These are phyloP conservation scores for Aechmea fasciata DNA, from an alignment of 176 grass and related monocot species.

Conservation along the genomic window DNA sequence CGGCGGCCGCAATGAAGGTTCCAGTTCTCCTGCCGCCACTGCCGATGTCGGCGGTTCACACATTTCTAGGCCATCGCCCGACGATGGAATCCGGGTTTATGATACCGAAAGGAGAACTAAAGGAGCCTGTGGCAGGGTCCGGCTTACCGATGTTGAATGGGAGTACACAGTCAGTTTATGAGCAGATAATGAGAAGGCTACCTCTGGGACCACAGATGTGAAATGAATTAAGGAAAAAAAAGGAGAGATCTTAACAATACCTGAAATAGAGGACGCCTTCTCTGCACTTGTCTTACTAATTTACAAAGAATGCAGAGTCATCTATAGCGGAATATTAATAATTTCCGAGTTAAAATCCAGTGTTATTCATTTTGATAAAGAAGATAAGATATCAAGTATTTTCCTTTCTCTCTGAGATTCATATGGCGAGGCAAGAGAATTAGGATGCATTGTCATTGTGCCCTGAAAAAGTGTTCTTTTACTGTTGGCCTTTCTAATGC, in stretches of 20 bases:
- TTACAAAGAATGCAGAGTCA: neutral
- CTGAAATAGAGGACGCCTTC: neutral
- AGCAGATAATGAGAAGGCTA: slow-evolving; percentile 48
- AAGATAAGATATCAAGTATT: neutral
- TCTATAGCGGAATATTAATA: slow-evolving; percentile 1
- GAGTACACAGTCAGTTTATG: slow-evolving; percentile 17
- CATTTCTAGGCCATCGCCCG: slow-evolving; percentile 5
- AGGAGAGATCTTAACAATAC: slow-evolving; percentile 25
- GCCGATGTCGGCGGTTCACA: slow-evolving; percentile 10
- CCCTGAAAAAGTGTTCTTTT: too few relatives aligned
- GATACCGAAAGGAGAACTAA: slow-evolving; percentile 34
- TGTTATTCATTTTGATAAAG: neutral
- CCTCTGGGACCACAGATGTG: slow-evolving; percentile 50
- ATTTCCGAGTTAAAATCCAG: too few relatives aligned
- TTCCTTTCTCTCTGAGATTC: too few relatives aligned
- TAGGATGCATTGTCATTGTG: too few relatives aligned
- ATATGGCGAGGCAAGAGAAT: too few relatives aligned
- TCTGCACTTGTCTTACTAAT: neutral
- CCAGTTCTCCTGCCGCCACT: slow-evolving; percentile 4
- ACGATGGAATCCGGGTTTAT: slow-evolving; percentile 24
- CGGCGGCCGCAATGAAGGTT: slow-evolving; percentile 16
- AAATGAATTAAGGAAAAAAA: slow-evolving; percentile 30
- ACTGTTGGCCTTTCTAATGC: too few relatives aligned
- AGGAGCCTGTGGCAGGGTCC: slow-evolving; percentile 20
- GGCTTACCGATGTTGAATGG: slow-evolving; percentile 21